These are phyloP conservation scores for Funneliformis geosporum DNA, from an alignment of 192 early-diverging fungal genomes.

Conservation along the genomic window DNA sequence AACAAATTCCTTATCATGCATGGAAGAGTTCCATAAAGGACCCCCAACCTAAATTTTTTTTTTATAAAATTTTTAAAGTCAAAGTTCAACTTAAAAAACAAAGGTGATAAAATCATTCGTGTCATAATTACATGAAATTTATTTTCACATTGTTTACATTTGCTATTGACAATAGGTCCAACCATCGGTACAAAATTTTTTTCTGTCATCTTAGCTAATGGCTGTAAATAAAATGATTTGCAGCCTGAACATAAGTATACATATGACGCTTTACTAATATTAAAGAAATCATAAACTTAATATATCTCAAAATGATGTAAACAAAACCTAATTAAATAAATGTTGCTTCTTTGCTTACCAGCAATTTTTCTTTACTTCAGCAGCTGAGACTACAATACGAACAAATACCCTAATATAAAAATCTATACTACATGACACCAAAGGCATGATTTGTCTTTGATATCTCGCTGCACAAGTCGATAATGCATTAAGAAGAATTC, in stretches of 20 bases:
- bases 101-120: not conserved
- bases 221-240: constrained; percentile 68
- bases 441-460: constrained; percentile 80
- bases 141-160: constrained; percentile 76
- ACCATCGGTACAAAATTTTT: constrained; percentile 61
- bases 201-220: constrained; percentile 67
- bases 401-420: constrained; percentile 98
- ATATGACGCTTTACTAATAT: constrained; percentile 69
- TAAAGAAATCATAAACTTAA: not conserved
- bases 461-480: constrained; percentile 85
- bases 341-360: constrained; percentile 48
- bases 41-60: constrained; percentile 72
- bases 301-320: not conserved
- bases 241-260: constrained; percentile 90
- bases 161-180: constrained; percentile 59
- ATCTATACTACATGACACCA: constrained; percentile 94
- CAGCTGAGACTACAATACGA: constrained; percentile 74
- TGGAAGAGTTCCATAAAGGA: constrained; percentile 82
- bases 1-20: constrained; percentile 88
- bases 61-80: not conserved
- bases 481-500: constrained; percentile 82
- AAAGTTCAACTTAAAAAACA: not conserved
- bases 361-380: constrained; percentile 73
- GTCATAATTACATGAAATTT: constrained; percentile 61
- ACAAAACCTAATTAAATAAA: not conserved